Conservation (phyloP, 371 early-diverging fungal genomes). For the Paramicrosporidium saccamoebae region DNA sequence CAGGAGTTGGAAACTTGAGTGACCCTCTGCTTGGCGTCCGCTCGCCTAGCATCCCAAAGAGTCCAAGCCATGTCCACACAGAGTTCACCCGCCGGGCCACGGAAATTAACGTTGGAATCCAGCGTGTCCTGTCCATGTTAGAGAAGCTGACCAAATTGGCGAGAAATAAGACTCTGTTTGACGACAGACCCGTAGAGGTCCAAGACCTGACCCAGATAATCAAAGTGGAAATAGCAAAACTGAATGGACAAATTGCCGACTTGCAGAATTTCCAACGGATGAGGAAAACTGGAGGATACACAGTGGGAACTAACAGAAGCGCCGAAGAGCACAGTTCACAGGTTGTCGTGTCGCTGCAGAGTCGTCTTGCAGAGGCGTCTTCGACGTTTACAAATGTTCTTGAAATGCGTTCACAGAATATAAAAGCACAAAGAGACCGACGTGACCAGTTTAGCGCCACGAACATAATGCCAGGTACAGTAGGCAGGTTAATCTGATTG, state of each 20-base stretch:
- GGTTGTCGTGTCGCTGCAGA: conserved; percentile 59
- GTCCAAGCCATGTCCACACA: too few species aligned
- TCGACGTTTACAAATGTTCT: conserved; percentile 67
- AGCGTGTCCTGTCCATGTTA: conserved; percentile 6
- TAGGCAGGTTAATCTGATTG: conserved; percentile 1
- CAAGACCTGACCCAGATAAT: conserved; percentile 69
- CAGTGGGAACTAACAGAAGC: conserved; percentile 15
- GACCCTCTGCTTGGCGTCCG: too few species aligned
- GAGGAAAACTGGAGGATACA: conserved; percentile 4
- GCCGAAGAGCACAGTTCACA: conserved; percentile 63
- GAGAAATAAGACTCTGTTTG: conserved; percentile 8
- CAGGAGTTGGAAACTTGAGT: too few species aligned
- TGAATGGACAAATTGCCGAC: conserved; percentile 57
- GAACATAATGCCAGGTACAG: conserved; percentile 1
- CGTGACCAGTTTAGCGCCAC: conserved; percentile 11
- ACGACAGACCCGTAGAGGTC: conserved; percentile 7
- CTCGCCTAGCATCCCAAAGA: too few species aligned
- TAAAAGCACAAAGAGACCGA: conserved; percentile 30
- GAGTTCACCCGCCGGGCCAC: conserved; percentile 7
- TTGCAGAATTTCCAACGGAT: conserved; percentile 20
- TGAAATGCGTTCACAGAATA: conserved; percentile 38
- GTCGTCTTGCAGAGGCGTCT: conserved; percentile 52
- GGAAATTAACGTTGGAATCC: conserved; percentile 8
- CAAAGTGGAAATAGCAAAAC: conserved; percentile 70
- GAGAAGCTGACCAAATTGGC: conserved; percentile 8